Evolutionary conservation across 148 eudicot genomes (phyloP), one percentile per base, ranked within the genome.

Genomic region (Rhododendron molle): DNA sequence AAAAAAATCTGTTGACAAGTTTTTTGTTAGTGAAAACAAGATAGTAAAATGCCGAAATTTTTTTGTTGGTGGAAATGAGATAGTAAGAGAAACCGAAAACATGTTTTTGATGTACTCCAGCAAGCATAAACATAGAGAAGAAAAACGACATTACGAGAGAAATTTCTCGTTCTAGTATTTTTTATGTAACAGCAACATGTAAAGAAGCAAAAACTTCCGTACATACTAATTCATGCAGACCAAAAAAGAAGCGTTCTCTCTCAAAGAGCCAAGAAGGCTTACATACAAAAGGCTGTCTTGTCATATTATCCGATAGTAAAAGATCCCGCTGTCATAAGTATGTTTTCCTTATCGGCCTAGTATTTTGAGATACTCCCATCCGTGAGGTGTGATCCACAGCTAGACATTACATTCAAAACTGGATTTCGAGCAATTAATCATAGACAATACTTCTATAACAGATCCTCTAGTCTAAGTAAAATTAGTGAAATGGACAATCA

Each of bases 401-500:
- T 49, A 67, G 30, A 49, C 26, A 81, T 49, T 86, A 67, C 74
- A 43, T 43, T 86, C 88, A 86, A 86, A 86, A 86, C 78, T 83
- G 73, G 62, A 50, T 82, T 26, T 78, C 14, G 49, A 32, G 81
- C 78, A 2, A 28, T 77, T 21, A 20, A 71, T 86, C 28, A 60
- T 21, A 15, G 14, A 13, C 10, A 65, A 54, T 3, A 14, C 14
- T 7, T 26, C 36, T 28, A 12, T 11, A 86, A 44, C 12, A 21
- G 58, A 83, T 74, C 71, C 26, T 77, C 28, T 32, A 47, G 78
- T 56, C 30, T 43, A 18, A 6, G 79, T 36, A 56, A 30, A 74
- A 20, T 30, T 34, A 50, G 12, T 20, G 40, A 62, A 36, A 81
- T 54, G 60, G 43, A 36, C 10, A 86, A 34, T 47, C 32, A 58